phyloP scores from a whole-genome alignment of 805 yeast species.

The Yamadazyma sp. region DNA sequence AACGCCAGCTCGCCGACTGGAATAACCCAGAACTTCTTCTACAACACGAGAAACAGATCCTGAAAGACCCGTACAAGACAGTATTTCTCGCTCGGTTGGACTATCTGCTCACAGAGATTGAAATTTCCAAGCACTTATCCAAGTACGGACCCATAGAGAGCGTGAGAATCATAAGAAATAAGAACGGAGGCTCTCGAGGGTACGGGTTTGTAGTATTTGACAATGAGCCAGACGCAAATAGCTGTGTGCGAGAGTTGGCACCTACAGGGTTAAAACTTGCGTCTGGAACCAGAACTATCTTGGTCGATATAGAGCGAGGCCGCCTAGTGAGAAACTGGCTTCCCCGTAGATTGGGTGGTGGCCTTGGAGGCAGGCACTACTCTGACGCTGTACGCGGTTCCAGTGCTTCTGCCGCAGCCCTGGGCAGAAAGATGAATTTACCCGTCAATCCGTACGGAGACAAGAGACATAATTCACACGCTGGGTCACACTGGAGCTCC shows the following conservation, averaged over 20 bases:
- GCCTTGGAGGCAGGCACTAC: slow-evolving; percentile 83
- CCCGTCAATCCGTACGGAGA: slow-evolving; percentile 17
- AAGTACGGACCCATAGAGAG: slow-evolving; percentile 71
- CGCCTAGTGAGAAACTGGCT: slow-evolving; percentile 64
- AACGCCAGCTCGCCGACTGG: slow-evolving; percentile 33
- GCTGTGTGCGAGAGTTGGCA: slow-evolving; percentile 61
- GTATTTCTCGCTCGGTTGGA: slow-evolving; percentile 74
- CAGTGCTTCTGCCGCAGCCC: slow-evolving; percentile 39
- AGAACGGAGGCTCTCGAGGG: slow-evolving; percentile 60
- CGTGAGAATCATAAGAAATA: slow-evolving; percentile 37
- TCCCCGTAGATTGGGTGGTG: slow-evolving; percentile 84
- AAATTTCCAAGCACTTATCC: slow-evolving; percentile 60
- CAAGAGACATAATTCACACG: no score
- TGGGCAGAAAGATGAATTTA: slow-evolving; percentile 26
- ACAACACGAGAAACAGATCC: slow-evolving; percentile 29
- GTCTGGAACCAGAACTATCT: slow-evolving; percentile 41
- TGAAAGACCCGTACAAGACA: slow-evolving; percentile 70
- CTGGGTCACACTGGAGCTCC: no score
- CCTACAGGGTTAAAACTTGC: slow-evolving; percentile 35
- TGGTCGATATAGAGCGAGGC: slow-evolving; percentile 76
- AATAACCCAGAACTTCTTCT: slow-evolving; percentile 31
- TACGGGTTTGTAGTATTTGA: slow-evolving; percentile 81
- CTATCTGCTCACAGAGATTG: slow-evolving; percentile 64
- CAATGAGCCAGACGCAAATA: slow-evolving; percentile 55
- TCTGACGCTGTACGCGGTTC: slow-evolving; percentile 26